These are phyloP conservation scores for Glonium stellatum DNA, from an alignment of 495 filamentous ascomycete species.

Conservation along the genomic window DNA sequence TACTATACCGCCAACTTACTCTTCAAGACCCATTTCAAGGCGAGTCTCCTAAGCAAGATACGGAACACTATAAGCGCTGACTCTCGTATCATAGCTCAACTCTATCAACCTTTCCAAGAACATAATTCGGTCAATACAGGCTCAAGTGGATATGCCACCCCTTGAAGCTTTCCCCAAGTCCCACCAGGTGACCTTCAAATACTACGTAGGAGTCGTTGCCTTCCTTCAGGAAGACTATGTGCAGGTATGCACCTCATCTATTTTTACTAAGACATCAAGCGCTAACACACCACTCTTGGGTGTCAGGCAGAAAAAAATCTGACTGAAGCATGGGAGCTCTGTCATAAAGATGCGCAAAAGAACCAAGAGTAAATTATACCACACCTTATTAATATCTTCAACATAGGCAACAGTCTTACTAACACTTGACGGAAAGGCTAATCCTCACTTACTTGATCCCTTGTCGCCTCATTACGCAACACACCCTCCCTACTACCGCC, in stretches of 20 bases:
- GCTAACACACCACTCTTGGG: constrained; percentile 1
- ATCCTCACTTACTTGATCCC: constrained; percentile 96
- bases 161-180: constrained; percentile 71
- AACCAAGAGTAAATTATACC: constrained; percentile 67
- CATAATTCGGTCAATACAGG: constrained; percentile 70
- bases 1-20: constrained; percentile 88
- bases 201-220: constrained; percentile 81
- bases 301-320: constrained; percentile 71
- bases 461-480: constrained; percentile 78
- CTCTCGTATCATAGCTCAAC: constrained; percentile 53
- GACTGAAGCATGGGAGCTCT: constrained; percentile 67
- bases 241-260: constrained; percentile 43
- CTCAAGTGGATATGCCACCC: constrained; percentile 67
- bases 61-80: constrained; percentile 2
- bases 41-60: constrained; percentile 15
- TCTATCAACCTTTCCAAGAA: constrained; percentile 84
- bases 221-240: constrained; percentile 91
- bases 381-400: neutral
- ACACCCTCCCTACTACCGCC: constrained; percentile 64
- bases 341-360: constrained; percentile 58
- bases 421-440: constrained; percentile 44
- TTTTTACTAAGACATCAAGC: neutral
- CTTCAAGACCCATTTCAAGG: constrained; percentile 97
- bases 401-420: neutral
- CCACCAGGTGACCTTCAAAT: constrained; percentile 93